Base-by-base conservation (phyloP, 116 monocot species). In the Thalassia testudinum region DNA sequence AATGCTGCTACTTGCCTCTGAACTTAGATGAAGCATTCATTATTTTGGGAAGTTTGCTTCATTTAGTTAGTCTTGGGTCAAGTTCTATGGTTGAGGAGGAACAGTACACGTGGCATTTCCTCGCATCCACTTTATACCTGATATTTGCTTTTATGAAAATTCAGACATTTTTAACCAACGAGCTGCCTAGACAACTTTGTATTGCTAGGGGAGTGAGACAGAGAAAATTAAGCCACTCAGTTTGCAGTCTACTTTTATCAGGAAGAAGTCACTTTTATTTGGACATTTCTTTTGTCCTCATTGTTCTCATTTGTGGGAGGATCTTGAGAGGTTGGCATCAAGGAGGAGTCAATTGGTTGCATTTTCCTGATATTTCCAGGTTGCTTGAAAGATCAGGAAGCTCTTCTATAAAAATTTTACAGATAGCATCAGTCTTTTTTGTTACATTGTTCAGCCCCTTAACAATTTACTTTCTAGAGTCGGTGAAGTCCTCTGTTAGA, bases 71-170 rank as follows among this genome's bases (percentile, higher is more conserved):
- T 72, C 81, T 95, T 62, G 57, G 66, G 27, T 56, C 88, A 72
- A 95, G 95, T 47, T 95, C 95, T 45, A 72, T 95, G 71, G 88
- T 95, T 20, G 95, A 95, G 65, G 95, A 95, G 76, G 95, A 95
- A 53, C 95, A 95, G 58, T 95, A 95, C 57, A 76, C 78, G 24
- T 95, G 95, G 88, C 84, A 95, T 71, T 95, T 78, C 52, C 50
- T 95, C 23, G 71, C 71, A 49, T 78, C 84, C 5, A 84, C 95
- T 16, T 59, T 95, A 38, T 88, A 78, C 64, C 52, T 87, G 27
- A 67, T 95, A 50, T 81, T 78, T 72, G 64, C 87, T 29, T 67
- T 70, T 24, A 73, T 1, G 22, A 54, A 57, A 47, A 28, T 83
- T 22, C 71, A 54, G 13, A 65, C 51, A 16, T 40, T 73, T 43